Base-by-base conservation (phyloP, 164 flowering plant genomes). In the Tetracentron sinense region DNA sequence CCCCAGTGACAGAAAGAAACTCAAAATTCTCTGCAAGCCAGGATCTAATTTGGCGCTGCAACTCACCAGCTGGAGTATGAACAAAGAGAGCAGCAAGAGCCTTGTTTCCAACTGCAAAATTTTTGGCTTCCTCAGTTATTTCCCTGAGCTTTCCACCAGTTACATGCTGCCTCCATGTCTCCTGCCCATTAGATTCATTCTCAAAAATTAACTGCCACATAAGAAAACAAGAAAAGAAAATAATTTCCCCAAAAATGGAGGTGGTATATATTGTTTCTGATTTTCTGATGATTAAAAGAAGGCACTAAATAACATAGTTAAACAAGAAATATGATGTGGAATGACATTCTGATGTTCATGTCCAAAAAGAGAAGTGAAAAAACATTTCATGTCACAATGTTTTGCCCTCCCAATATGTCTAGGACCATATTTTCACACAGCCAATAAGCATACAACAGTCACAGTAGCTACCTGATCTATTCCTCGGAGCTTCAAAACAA, bases 51-150 rank as follows among this genome's bases (percentile, higher is more conserved):
- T 89, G 96, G 31, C 97, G 85, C 77, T 91, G 97, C 77, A 94
- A 89, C 75, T 92, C 99, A 35, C 97, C 99, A 64, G 99, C 97
- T 58, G 99, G 99, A 57, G 97, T 94, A 72, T 94, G 99, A 61
- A 94, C 99, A 81, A 94, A 91, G 20, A 94, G 86, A 50, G 99
- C 96, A 73, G 99, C 99, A 69, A 94, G 94, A 62, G 90, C 82
- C 71, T 82, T 88, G 79, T 94, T 94, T 69, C 97, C 99, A 60
- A 82, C 69, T 20, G 99, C 88, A 84, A 82, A 94, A 67, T 78
- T 76, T 83, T 94, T 94, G 29, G 99, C 99, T 66, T 94, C 97
- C 77, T 91, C 99, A 2, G 92, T 86, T 51, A 92, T 86, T 77
- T 94, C 99, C 71, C 97, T 82, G 26, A 94, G 96, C 73, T 94